Percentiles rank a stretch among this genome's conserved stretches.
phyloP scores from a whole-genome alignment of 148 eudicot genomes.

The Spergularia bocconei region DNA sequence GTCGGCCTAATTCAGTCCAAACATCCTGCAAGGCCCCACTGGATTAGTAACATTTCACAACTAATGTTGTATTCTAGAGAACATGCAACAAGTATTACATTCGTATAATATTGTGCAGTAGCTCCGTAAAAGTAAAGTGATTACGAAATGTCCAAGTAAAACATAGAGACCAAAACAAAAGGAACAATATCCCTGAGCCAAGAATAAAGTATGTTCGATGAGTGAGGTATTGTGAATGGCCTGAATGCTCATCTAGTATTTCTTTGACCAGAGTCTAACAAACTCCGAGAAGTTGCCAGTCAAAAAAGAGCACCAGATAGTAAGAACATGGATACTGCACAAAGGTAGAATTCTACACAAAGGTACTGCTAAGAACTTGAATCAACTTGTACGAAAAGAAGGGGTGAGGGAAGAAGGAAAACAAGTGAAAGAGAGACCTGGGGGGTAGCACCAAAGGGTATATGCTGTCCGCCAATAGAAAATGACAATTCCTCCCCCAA shows the following conservation, averaged over 20 bases:
- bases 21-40: conserved; percentile 62
- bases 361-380: neutral
- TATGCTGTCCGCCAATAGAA: conserved; percentile 81
- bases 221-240: neutral
- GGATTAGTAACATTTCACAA: neutral
- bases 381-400: neutral
- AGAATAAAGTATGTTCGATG: neutral
- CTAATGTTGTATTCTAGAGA: neutral
- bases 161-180: neutral
- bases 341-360: neutral
- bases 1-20: conserved; percentile 95
- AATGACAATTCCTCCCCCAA: conserved; percentile 85
- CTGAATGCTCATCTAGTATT: neutral
- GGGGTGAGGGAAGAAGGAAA: neutral
- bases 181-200: no score
- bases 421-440: conserved; percentile 45
- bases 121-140: neutral
- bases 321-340: no score
- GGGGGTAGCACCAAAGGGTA: conserved; percentile 94
- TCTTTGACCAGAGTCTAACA: neutral
- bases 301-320: neutral
- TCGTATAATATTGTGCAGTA: neutral
- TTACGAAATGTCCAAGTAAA: neutral
- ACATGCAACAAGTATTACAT: neutral
- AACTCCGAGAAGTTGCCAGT: neutral